Evolutionary conservation across 148 eudicot species (phyloP), one percentile per base, ranked within the genome.

Genomic region (Rhododendron henanense): DNA sequence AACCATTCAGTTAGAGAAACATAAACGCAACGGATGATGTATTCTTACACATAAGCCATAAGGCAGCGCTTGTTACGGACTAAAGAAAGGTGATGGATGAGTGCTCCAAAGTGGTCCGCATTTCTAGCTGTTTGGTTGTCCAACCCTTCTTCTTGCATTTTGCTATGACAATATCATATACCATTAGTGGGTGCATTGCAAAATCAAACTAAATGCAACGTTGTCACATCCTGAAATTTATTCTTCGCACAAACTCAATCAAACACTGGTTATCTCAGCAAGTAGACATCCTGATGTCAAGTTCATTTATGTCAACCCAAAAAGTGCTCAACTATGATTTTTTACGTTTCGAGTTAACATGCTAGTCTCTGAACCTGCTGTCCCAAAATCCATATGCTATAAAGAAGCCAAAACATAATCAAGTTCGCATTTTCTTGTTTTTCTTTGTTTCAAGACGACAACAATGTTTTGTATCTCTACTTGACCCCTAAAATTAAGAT

Each of bases 61-160:
- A 96, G 91, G 89, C 99, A 96, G 57, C 98, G 99, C 88, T 96
- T 96, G 89, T 97, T 94, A 87, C 99, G 97, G 67, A 94, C 90
- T 80, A 96, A 85, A 53, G 99, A 93, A 84, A 93, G 95, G 87
- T 94, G 99, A 84, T 94, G 98, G 87, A 93, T 91, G 81, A 97
- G 98, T 91, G 93, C 94, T 84, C 98, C 99, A 89, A 87, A 92
- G 89, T 96, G 98, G 84, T 96, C 94, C 33, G 95, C 90, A 74
- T 89, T 96, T 90, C 90, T 91, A 82, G 92, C 87, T 84, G 96
- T 85, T 84, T 96, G 94, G 81, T 86, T 89, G 81, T 85, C 93
- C 63, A 88, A 87, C 57, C 93, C 93, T 86, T 91, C 99, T 88
- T 92, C 94, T 90, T 96, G 99, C 88, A 93, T 90, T 91, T 96